These are phyloP conservation scores for Torulaspora quercuum DNA, from an alignment of 805 yeast species.

Conservation along the genomic window DNA sequence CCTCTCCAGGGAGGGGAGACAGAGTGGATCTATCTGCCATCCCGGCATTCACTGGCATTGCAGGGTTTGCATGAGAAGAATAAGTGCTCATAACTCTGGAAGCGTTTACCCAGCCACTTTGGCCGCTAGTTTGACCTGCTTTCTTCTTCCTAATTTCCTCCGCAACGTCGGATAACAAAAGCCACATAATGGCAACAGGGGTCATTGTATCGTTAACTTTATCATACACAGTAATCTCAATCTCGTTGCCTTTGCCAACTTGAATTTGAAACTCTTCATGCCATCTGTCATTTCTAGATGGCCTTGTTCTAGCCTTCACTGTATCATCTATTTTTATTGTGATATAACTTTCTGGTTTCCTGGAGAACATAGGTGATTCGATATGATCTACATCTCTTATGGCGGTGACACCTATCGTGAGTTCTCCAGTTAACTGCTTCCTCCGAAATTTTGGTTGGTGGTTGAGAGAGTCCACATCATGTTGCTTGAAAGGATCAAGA, in stretches of 20 bases:
- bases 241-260: conserved; percentile 88
- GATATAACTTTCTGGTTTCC: conserved; percentile 75
- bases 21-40: conserved; percentile 7
- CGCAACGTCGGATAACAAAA: conserved; percentile 82
- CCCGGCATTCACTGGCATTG: conserved; percentile 21
- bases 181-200: conserved; percentile 93
- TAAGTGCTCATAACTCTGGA: conserved; percentile 42
- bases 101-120: conserved; percentile 87
- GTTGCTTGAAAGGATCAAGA: conserved; percentile 51
- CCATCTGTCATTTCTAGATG: conserved; percentile 76
- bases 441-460: conserved; percentile 72
- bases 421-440: conserved; percentile 77
- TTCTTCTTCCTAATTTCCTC: conserved; percentile 92
- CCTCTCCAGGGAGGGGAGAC: conserved; percentile 4
- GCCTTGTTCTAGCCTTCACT: conserved; percentile 69
- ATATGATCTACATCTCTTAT: conserved; percentile 91
- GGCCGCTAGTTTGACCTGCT: conserved; percentile 66
- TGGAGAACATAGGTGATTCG: conserved; percentile 73
- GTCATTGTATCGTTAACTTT: conserved; percentile 58
- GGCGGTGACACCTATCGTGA: conserved; percentile 68
- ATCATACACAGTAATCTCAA: conserved; percentile 85
- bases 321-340: conserved; percentile 85
- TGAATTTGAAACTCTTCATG: conserved; percentile 73
- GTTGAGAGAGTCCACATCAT: conserved; percentile 57
- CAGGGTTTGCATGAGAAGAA: conserved; percentile 18